Percentiles rank a stretch among this genome's conserved stretches.
Conservation (phyloP, 1,139 yeast genomes). For the Yamadazyma epiphylla region DNA sequence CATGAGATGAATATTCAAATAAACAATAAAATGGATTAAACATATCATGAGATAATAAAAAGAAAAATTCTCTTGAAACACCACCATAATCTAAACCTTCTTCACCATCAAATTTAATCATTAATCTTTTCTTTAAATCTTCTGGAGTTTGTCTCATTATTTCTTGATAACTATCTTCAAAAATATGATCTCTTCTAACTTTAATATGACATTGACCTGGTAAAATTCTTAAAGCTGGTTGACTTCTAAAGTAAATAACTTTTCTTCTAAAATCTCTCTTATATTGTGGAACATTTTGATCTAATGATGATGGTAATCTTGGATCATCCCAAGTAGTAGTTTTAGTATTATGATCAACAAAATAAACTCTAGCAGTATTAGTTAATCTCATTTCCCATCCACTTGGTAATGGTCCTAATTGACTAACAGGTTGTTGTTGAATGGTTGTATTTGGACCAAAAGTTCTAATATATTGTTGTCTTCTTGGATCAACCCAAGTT, state of each 20-base stretch:
- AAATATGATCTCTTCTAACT: constrained; percentile 93
- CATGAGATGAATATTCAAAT: constrained; percentile 96
- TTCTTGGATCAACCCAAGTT: constrained; percentile 99
- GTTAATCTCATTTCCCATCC: constrained; percentile 99
- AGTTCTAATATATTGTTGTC: constrained; percentile 96
- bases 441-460: constrained; percentile 87
- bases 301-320: constrained; percentile 92
- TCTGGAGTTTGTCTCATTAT: constrained; percentile 98
- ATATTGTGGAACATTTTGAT: constrained; percentile 98
- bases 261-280: constrained; percentile 98
- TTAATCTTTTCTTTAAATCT: constrained; percentile 91
- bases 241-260: constrained; percentile 95
- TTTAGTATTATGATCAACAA: constrained; percentile 97
- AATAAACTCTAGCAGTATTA: constrained; percentile 95
- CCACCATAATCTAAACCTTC: constrained; percentile 99
- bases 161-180: constrained; percentile 97
- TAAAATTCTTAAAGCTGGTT: constrained; percentile 92
- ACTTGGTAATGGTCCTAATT: constrained; percentile 93
- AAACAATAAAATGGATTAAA: constrained; percentile 96
- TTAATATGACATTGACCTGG: constrained; percentile 99
- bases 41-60: constrained; percentile 94
- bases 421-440: constrained; percentile 98
- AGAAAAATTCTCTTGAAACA: constrained; percentile 96
- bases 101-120: constrained; percentile 98
- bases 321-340: constrained; percentile 99